Conservation (phyloP, 768 basidiomycete genomes). For the Dioszegia hungarica region DNA sequence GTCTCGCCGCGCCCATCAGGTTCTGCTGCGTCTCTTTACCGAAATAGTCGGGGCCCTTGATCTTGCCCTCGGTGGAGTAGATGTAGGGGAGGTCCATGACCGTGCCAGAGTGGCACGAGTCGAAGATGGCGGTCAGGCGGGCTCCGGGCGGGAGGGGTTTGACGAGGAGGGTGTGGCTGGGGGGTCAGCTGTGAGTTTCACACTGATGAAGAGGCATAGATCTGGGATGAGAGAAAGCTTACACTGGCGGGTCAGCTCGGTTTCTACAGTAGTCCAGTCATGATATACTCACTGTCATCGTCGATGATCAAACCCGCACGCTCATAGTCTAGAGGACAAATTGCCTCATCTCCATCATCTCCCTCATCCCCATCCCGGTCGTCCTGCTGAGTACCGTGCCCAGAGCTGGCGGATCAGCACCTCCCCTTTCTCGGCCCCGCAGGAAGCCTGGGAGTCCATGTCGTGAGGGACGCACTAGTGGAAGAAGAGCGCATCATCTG, state of each 20-base stretch:
- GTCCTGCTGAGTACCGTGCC: conserved; percentile 85
- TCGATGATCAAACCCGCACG: conserved; percentile 73
- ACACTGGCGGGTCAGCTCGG: conserved; percentile 15
- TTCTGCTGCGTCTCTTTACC: conserved; percentile 75
- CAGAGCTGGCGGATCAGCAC: conserved; percentile 57
- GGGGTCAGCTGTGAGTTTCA: too few species aligned
- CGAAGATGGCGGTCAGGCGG: conserved; percentile 64
- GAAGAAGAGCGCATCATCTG: conserved; percentile 52
- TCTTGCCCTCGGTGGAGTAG: conserved; percentile 89
- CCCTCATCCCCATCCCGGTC: conserved; percentile 54
- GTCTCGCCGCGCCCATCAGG: conserved; percentile 65
- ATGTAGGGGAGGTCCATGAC: conserved; percentile 59
- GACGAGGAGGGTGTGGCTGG: conserved; percentile 67
- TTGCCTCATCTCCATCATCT: conserved; percentile 50
- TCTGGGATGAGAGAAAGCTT: background rate
- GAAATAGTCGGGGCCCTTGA: conserved; percentile 86
- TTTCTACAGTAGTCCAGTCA: background rate
- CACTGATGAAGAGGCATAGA: background rate
- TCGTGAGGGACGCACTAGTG: conserved; percentile 34
- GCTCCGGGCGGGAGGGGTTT: conserved; percentile 72
- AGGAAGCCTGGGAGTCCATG: background rate
- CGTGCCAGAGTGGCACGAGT: conserved; percentile 46
- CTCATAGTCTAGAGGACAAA: conserved; percentile 79
- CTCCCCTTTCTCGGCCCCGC: too few species aligned
- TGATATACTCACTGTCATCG: conserved; percentile 59